Evolutionary conservation across 1,284 basidiomycete species (phyloP), one percentile per base, ranked within the genome.

Genomic region (Coniferiporia weirii): DNA sequence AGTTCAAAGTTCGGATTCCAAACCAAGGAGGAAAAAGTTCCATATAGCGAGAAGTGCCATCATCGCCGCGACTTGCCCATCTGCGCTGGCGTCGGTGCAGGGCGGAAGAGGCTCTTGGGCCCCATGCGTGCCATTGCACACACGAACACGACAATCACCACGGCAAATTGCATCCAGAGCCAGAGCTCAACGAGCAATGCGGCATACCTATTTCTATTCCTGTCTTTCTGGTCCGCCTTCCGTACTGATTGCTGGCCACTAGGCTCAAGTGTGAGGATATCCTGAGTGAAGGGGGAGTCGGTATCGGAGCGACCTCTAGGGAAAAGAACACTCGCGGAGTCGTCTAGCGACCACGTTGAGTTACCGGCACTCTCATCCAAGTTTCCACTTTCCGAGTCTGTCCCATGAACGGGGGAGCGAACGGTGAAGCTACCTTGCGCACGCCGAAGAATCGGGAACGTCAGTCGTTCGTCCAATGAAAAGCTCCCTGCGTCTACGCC

Each of bases 101-200:
- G 27, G 45, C 49, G 55, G 22, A 61, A 61, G 40, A 61, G 38
- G n/a, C 27, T 79, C 74, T 83, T 85, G 1, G 89, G 89, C 6
- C 89, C 89, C 32, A 81, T 77, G 70, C 76, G 82, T 60, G 87
- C 87, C 85, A 91, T 87, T 43, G 85, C 80, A 78, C 82, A 91
- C 59, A 91, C 68, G 69, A 91, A 91, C 50, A 91, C 83, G 46
- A 85, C 60, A 22, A 91, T 78, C 62, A 91, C 82, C 61, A 90
- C 76, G 7, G 69, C 73, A 67, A 91, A 91, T 70, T 91, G 89
- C 55, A 90, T 68, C 88, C 89, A 89, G 59, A 91, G 69, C 89
- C 89, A 91, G 20, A 87, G 67, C 71, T 89, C 85, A 47, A 91
- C 65, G 61, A 90, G 69, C 54, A 86, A 71, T 32, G 73, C 75